phyloP scores from a whole-genome alignment of 2,329 filamentous ascomycete species.

The Cadophora gregata region DNA sequence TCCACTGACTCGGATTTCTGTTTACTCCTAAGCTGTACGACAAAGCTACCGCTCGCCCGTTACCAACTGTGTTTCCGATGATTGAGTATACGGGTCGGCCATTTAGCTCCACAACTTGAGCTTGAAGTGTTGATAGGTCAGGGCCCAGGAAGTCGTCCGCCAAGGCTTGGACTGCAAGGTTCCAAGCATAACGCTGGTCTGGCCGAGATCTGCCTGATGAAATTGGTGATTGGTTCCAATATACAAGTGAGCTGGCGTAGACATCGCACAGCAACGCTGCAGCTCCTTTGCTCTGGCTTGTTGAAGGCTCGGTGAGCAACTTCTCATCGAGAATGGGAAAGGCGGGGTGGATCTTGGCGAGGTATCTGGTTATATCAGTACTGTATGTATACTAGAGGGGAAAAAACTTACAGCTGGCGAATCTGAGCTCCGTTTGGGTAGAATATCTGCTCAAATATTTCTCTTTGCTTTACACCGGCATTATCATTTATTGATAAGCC shows the following conservation, averaged over 20 bases:
- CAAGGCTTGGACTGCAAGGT: conserved; percentile 63
- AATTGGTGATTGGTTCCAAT: conserved; percentile 59
- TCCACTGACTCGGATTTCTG: conserved; percentile 57
- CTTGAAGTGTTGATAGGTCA: conserved; percentile 62
- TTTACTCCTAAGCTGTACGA: conserved; percentile 62
- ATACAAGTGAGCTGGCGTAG: conserved; percentile 62
- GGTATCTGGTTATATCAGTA: conserved; percentile 51
- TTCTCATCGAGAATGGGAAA: conserved; percentile 64
- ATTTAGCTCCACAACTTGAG: conserved; percentile 63
- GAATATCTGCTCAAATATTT: conserved; percentile 63
- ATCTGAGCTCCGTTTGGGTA: conserved; percentile 59
- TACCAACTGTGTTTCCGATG: conserved; percentile 59
- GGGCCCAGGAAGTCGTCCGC: conserved; percentile 65
- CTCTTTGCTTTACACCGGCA: conserved; percentile 54
- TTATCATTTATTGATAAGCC: conserved; percentile 49
- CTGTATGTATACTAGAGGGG: background rate
- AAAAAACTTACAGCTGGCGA: conserved; percentile 51
- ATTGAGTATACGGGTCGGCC: conserved; percentile 66
- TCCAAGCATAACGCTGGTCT: conserved; percentile 66
- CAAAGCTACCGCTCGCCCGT: conserved; percentile 58
- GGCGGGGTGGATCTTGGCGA: conserved; percentile 62
- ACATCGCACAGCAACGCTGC: conserved; percentile 62
- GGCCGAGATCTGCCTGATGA: conserved; percentile 54
- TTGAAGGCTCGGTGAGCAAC: conserved; percentile 55
- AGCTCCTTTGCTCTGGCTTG: conserved; percentile 55